Percentiles rank a stretch among this genome's conserved stretches.
phyloP scores from a whole-genome alignment of 2,329 filamentous ascomycete genomes.

The Macrophomina tecta region DNA sequence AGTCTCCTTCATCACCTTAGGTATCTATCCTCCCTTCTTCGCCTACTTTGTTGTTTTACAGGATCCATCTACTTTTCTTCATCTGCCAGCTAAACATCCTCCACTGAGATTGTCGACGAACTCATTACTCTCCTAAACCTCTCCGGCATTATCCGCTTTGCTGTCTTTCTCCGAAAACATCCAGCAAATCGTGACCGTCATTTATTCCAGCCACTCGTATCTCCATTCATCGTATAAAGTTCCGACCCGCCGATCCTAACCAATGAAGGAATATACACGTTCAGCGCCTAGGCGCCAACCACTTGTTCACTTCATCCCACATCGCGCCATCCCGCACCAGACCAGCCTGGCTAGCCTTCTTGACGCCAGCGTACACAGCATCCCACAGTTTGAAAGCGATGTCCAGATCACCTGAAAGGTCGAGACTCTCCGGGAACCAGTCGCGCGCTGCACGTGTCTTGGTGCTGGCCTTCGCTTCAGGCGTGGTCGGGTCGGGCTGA shows the following conservation, averaged over 20 bases:
- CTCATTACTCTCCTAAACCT: background rate
- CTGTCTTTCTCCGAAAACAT: background rate
- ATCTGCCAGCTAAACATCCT: background rate
- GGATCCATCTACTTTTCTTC: background rate
- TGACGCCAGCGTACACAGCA: constrained; percentile 66
- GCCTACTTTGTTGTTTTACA: background rate
- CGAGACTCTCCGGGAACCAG: constrained; percentile 66
- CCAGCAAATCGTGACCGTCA: constrained; percentile 4
- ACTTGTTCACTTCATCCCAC: constrained; percentile 66
- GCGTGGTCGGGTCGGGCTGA: constrained; percentile 60
- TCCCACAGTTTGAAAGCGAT: constrained; percentile 69
- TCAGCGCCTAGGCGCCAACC: constrained; percentile 50
- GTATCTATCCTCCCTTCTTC: background rate
- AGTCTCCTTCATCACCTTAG: background rate
- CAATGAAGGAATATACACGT: background rate
- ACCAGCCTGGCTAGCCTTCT: constrained; percentile 59
- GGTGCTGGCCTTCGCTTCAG: constrained; percentile 55
- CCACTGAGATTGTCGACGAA: background rate
- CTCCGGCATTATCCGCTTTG: background rate
- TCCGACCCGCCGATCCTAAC: background rate
- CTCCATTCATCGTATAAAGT: background rate
- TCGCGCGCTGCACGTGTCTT: constrained; percentile 44
- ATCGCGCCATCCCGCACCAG: constrained; percentile 53
- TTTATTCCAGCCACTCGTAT: background rate
- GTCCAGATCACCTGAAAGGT: constrained; percentile 64